Conservation (phyloP, 371 early-diverging fungal species). For the Zopfochytrium polystomum region DNA sequence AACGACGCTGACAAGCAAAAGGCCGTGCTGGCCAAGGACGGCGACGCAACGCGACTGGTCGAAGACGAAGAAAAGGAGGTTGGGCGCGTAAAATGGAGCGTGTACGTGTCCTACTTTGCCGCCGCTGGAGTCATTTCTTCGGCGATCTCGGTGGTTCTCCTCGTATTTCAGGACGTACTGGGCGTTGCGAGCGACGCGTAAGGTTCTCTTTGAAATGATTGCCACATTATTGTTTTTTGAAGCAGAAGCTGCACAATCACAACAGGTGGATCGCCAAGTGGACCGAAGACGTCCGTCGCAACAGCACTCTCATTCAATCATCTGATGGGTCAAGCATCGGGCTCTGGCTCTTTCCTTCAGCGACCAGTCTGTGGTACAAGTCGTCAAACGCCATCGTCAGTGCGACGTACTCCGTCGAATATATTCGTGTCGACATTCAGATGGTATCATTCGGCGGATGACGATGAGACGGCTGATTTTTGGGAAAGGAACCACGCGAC, state of each 20-base stretch:
- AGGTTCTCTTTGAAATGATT: too few relatives aligned
- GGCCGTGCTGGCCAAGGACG: too few relatives aligned
- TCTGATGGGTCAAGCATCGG: too few relatives aligned
- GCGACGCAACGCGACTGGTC: conserved; percentile 1
- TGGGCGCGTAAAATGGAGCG: conserved; percentile 30
- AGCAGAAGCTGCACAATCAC: too few relatives aligned
- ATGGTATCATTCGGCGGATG: too few relatives aligned
- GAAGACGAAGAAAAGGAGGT: conserved; percentile 22
- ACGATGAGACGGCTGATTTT: too few relatives aligned
- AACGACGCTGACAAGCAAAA: conserved; percentile 1
- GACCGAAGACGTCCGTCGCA: neutral
- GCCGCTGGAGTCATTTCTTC: conserved; percentile 32
- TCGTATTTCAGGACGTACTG: conserved; percentile 1
- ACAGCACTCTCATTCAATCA: too few relatives aligned
- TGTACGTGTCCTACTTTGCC: conserved; percentile 33
- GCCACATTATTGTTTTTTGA: too few relatives aligned
- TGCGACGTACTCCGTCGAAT: too few relatives aligned
- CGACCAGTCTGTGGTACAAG: neutral
- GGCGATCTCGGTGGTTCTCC: conserved; percentile 3
- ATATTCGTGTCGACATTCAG: too few relatives aligned
- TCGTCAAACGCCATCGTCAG: too few relatives aligned
- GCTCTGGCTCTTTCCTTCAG: too few relatives aligned
- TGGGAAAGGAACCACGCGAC: neutral
- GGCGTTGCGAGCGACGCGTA: neutral
- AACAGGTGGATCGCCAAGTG: neutral